A percentile compares a stretch with the other conserved stretches of the same genome.
Conservation (phyloP, 139 green algal genomes). For the Ostreobium quekettii region DNA sequence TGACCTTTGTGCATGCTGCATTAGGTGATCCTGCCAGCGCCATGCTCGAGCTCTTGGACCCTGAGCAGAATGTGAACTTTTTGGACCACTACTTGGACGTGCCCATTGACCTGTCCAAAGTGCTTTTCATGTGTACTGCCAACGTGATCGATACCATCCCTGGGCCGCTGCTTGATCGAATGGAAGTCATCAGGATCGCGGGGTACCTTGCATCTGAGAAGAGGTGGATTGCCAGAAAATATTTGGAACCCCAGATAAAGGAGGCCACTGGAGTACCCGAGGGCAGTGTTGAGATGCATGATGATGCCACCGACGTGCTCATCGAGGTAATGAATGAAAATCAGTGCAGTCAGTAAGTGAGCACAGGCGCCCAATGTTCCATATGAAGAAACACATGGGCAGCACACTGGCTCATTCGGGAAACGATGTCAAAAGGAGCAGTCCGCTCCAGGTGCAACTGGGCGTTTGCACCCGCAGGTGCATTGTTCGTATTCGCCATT, state of each 20-base stretch:
- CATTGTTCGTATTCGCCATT: too few species aligned
- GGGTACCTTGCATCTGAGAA: slow-evolving; percentile 88
- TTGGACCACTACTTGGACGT: slow-evolving; percentile 97
- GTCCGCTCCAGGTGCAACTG: too few species aligned
- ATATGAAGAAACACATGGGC: too few species aligned
- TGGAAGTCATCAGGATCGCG: slow-evolving; percentile 79
- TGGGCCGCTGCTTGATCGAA: slow-evolving; percentile 86
- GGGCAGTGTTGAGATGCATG: slow-evolving; percentile 51
- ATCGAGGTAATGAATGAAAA: too few species aligned
- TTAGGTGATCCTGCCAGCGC: slow-evolving; percentile 85
- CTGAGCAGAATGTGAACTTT: slow-evolving; percentile 92
- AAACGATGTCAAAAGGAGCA: too few species aligned
- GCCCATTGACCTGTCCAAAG: slow-evolving; percentile 87
- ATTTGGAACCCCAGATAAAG: slow-evolving; percentile 75
- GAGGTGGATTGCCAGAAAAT: slow-evolving; percentile 76
- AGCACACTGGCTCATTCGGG: too few species aligned
- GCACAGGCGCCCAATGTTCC: too few species aligned
- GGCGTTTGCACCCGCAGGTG: too few species aligned
- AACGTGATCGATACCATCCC: slow-evolving; percentile 96
- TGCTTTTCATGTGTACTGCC: slow-evolving; percentile 94
- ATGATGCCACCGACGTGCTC: slow-evolving; percentile 64
- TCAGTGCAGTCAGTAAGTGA: too few species aligned
- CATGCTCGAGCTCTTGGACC: slow-evolving; percentile 95
- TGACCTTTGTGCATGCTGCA: not conserved
- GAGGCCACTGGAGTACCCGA: slow-evolving; percentile 62